Evolutionary conservation across 345 rosid species (phyloP), one percentile per base, ranked within the genome.

Genomic region (Conringia planisiliqua): DNA sequence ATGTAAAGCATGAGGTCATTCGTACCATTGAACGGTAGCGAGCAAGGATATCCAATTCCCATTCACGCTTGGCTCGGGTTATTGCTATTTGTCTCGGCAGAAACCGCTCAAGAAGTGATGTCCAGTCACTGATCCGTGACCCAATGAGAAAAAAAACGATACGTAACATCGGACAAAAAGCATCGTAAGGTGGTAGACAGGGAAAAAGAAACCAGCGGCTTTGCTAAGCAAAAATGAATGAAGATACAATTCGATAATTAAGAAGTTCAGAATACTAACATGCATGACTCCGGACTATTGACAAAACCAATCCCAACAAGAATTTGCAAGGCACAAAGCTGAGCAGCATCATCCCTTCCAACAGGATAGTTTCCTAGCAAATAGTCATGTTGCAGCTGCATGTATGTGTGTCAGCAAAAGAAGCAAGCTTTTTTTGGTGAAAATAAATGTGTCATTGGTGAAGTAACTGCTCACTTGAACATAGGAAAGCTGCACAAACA

Each of bases 281-380:
- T 85, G 93, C 90, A 95, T 56, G 88, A 83, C 83, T 95, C 97
- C 10, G 97, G 97, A 77, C 79, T 89, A 81, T 73, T 83, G 75
- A 89, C 85, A 87, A 82, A 86, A 68, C 99, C 99, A 81, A 92
- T 86, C 68, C 91, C 99, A 70, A 89, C 96, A 71, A 95, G 84
- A 74, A 95, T 95, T 72, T 95, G 99, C 80, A 95, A 81, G 27
- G 97, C 99, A 72, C 96, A 95, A 71, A 95, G 79, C 78, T 92
- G 97, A 4, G 97, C 97, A 80, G 97, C 97, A 86, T 89, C 97
- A 80, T 95, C 99, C 82, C 97, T 89, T 74, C 97, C 99, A 73
- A 95, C 97, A 44, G 99, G 99, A 86, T 92, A 95, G 82, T 92
- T 92, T 66, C 99, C 99, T 82, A 86, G 77, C 63, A 92, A 82